phyloP scores from a whole-genome alignment of 495 filamentous ascomycete species.

The Cercophora sp. region DNA sequence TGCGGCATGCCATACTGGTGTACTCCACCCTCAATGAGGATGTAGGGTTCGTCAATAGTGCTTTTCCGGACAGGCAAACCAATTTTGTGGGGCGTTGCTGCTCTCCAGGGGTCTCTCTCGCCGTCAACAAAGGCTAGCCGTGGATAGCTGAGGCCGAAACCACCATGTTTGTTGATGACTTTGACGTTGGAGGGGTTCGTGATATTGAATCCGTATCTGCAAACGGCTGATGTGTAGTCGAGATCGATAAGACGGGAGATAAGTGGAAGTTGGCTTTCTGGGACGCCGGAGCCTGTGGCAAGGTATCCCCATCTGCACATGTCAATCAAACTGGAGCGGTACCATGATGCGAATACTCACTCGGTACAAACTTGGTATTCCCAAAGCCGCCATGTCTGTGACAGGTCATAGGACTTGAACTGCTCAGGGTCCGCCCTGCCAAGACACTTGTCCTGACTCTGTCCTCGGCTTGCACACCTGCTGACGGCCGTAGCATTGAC shows the following conservation, averaged over 20 bases:
- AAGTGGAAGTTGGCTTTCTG: constrained; percentile 53
- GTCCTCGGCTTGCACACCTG: constrained; percentile 15
- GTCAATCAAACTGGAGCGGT: too few species aligned
- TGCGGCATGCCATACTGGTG: too few species aligned
- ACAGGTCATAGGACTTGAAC: constrained; percentile 49
- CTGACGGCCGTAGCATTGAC: constrained; percentile 40
- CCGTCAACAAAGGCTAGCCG: constrained; percentile 67
- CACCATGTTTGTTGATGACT: constrained; percentile 64
- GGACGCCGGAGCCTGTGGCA: constrained; percentile 61
- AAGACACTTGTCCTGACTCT: constrained; percentile 53
- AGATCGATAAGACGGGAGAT: constrained; percentile 61
- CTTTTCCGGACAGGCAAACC: constrained; percentile 43
- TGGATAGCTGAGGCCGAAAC: constrained; percentile 59
- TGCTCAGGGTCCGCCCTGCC: constrained; percentile 45
- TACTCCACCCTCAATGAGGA: constrained; percentile 58
- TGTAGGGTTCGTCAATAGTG: constrained; percentile 57
- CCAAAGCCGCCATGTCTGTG: constrained; percentile 55
- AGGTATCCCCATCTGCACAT: constrained; percentile 80
- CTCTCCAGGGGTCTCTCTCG: constrained; percentile 66
- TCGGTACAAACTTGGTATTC: constrained; percentile 52
- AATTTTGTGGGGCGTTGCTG: constrained; percentile 58
- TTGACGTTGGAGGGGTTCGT: constrained; percentile 49
- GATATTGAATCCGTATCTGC: constrained; percentile 61
- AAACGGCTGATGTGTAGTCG: constrained; percentile 49
- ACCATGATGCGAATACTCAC: too few species aligned